Base-by-base conservation (phyloP, 208 protist species). In the Perkinsela sp. region DNA sequence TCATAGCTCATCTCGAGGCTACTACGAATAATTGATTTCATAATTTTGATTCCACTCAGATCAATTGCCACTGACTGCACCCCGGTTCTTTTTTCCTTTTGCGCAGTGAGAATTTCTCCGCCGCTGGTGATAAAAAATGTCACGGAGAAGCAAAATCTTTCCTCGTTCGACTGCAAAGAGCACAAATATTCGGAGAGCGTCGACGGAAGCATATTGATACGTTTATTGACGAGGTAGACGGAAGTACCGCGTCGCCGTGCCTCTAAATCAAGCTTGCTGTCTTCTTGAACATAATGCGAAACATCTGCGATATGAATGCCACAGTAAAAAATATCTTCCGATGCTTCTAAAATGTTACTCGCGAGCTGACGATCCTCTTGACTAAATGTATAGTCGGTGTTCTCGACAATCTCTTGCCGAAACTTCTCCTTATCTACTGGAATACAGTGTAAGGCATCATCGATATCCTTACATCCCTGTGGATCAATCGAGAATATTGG, bases 261-360 rank as follows among this genome's bases (percentile, higher is more conserved):
- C 72, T 97, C 93, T 29, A 86, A 75, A 73, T 98, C 95, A 70
- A 98, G 84, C 1, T 86, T 65, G 0, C 89, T 88, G 30, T 82
- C 77, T 68, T 95, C 87, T 28, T 81, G 73, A 1, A 97, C 74
- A 79, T 96, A 98, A 78, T 95, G 80, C 0, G 92, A 84, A 0
- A 97, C 94, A 74, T 98, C 95, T 16, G 95, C 95, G 73, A 98
- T 98, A 76, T 98, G 93, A 67, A 97, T 93, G 66, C 93, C 40
- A n/a, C 13, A 6, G 22, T n/a, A 57, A 22, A n/a, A 57, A 22
- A 57, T 22, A 22, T 6, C 22, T 57, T 57, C 40, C 6, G 40
- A n/a, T n/a, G 40, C 40, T n/a, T 57, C 40, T n/a, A 57, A 6
- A 57, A 57, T 57, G 40, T 57, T 57, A n/a, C 22, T 6, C 40